phyloP scores from a whole-genome alignment of 306 rosid species.

The Gastrolobium bilobum region DNA sequence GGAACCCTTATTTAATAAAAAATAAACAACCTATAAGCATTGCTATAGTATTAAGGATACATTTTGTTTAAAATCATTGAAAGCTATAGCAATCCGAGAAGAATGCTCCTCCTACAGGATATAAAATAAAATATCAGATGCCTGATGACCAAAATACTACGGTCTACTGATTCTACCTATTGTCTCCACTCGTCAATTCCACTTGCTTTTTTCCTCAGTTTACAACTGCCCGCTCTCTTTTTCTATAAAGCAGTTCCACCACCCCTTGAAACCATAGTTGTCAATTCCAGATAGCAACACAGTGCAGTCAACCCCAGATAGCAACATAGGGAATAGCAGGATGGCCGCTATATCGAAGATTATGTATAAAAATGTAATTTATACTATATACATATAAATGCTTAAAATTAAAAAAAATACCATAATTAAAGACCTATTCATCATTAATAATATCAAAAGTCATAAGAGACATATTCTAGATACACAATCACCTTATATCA shows the following conservation, averaged over 20 bases:
- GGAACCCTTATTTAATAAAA: neutral
- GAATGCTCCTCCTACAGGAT: neutral
- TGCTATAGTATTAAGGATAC: neutral
- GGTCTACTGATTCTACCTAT: neutral
- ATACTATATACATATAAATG: too few species aligned
- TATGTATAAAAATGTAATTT: too few species aligned
- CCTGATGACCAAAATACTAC: neutral
- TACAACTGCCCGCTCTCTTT: neutral
- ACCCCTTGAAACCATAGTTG: too few species aligned
- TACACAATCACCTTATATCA: too few species aligned
- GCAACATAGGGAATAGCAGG: too few species aligned
- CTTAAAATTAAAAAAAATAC: too few species aligned
- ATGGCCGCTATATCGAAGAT: too few species aligned
- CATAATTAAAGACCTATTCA: too few species aligned
- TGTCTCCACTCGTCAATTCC: neutral
- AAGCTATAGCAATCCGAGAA: neutral
- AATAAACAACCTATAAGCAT: neutral
- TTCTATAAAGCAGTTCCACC: neutral
- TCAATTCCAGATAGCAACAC: too few species aligned
- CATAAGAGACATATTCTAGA: too few species aligned
- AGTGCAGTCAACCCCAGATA: too few species aligned
- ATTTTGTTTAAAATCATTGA: neutral
- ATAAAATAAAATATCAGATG: slow-evolving; percentile 5
- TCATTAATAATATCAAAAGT: too few species aligned
- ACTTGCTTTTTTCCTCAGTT: neutral